A percentile compares a stretch with the other conserved stretches of the same genome.
Conservation (phyloP, 257 asterid genomes). For the Mentha longifolia region DNA sequence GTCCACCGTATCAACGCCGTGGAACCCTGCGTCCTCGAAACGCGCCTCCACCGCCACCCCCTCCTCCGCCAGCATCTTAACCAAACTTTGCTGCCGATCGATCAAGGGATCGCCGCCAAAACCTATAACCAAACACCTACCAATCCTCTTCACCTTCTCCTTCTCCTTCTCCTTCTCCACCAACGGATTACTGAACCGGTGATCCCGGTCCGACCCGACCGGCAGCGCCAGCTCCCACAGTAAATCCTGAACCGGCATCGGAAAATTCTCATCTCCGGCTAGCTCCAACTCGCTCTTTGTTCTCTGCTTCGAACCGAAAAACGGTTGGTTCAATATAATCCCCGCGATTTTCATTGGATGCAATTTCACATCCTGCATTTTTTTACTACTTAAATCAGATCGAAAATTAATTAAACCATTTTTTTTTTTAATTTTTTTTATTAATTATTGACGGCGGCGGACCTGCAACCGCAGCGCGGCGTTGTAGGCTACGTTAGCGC, state of each 20-base stretch:
- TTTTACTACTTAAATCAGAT: background rate
- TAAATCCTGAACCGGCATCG: conserved; percentile 68
- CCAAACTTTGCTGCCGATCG: conserved; percentile 70
- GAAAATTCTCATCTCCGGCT: conserved; percentile 59
- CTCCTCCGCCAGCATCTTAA: conserved; percentile 57
- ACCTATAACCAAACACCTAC: conserved; percentile 77
- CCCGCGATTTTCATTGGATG: conserved; percentile 59
- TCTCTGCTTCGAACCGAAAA: conserved; percentile 66
- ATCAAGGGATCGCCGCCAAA: conserved; percentile 77
- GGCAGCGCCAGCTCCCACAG: conserved; percentile 88
- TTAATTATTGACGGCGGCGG: too few species aligned
- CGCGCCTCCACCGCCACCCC: conserved; percentile 78
- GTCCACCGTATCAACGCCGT: conserved; percentile 70
- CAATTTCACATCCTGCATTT: conserved; percentile 36
- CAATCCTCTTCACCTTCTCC: conserved; percentile 51
- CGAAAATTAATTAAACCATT: background rate
- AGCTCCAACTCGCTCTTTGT: conserved; percentile 62
- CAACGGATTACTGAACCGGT: conserved; percentile 72
- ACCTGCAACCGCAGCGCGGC: conserved; percentile 46
- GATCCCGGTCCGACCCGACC: conserved; percentile 64
- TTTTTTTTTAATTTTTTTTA: too few species aligned
- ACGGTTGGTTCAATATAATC: conserved; percentile 65
- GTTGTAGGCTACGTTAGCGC: conserved; percentile 69
- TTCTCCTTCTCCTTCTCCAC: conserved; percentile 38
- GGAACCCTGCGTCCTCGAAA: conserved; percentile 73